Evolutionary conservation across 768 basidiomycete genomes (phyloP), one percentile per base, ranked within the genome.

Genomic region (Paxillus rubicundulus): DNA sequence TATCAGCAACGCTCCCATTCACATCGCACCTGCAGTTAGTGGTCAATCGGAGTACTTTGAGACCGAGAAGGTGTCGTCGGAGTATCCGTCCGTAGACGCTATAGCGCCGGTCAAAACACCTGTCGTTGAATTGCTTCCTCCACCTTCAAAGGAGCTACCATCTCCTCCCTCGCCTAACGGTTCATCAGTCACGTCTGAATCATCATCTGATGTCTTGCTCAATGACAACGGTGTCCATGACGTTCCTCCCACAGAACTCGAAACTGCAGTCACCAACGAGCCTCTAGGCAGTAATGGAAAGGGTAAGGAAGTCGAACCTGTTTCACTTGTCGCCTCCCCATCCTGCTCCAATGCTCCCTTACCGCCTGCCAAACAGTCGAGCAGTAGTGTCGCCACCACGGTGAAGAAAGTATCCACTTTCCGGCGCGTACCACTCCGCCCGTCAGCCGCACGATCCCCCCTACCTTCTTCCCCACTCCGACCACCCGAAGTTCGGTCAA

Each of bases 391-490:
- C 10, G 10, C 45, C 12, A 3, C 50, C 20, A 16, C 56, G 20
- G 45, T 52, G 0, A 62, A 47, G 42, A 81, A 73, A 55, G 59
- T 72, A 3, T 78, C 82, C 1, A 82, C 80, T 0, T 82, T 84
- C 62, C 75, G 82, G 24, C 80, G 75, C 44, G 60, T 84, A 17
- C 78, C 78, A 20, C 66, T 74, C 36, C 66, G 70, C 53, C 66
- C 28, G 13, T 63, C 52, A 42, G 44, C 62, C 18, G 18, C 60
- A 27, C 56, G 61, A 21, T 50, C 60, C 5, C 53, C 68, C 1
- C 21, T 70, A 12, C 57, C 66, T 13, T 63, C 71, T 2, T 76
- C 75, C 13, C 69, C 75, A 8, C 61, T 76, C 14, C 70, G 73
- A 7, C 65, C 68, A 1, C 58, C 66, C 8, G 59, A 53, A 33